These are phyloP conservation scores for Leishmania lainsoni DNA, from an alignment of 208 protist species.

Conservation along the genomic window DNA sequence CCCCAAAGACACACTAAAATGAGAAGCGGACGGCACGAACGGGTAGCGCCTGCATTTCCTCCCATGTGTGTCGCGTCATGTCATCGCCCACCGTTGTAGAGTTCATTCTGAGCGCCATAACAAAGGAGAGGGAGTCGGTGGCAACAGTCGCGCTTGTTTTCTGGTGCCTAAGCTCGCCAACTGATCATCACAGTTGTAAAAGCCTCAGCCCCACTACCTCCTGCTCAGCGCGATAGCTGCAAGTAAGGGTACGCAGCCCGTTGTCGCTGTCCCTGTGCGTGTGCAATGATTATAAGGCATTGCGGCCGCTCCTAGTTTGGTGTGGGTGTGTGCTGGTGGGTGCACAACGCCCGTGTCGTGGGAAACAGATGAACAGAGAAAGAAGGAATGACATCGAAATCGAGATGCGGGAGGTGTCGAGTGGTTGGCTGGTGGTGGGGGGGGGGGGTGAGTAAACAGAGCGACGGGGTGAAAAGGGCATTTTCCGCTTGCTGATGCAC, in stretches of 20 bases:
- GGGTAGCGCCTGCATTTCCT: neutral
- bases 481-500: neutral
- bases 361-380: neutral
- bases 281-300: neutral
- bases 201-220: neutral
- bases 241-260: neutral
- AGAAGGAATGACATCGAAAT: neutral
- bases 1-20: neutral
- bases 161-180: neutral
- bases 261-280: neutral
- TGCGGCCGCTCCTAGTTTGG: neutral
- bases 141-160: neutral
- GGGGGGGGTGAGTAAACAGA: neutral
- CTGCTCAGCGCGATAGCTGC: neutral
- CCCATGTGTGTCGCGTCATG: neutral
- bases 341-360: neutral
- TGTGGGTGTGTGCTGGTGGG: neutral
- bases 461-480: neutral
- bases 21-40: neutral
- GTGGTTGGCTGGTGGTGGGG: neutral
- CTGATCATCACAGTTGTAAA: neutral
- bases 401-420: neutral
- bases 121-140: neutral
- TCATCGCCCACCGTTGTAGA: neutral
- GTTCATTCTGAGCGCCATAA: neutral